Percentiles rank a stretch among this genome's conserved stretches.
Evolutionary conservation across 2,329 filamentous ascomycete species (phyloP).

Genomic region (Diaporthe aspalathi): DNA sequence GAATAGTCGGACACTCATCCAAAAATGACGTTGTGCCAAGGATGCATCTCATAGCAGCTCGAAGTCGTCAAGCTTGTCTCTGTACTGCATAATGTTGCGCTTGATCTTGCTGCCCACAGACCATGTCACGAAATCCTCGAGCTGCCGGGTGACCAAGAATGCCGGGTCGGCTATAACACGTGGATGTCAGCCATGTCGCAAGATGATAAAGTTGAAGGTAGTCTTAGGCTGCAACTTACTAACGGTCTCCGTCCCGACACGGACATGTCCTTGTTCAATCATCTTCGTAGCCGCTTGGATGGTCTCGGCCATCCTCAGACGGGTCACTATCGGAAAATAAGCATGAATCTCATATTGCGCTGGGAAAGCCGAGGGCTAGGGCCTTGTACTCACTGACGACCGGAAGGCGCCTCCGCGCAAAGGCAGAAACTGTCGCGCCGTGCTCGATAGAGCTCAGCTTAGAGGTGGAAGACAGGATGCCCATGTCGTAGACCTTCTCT

Average conservation of each 20-base stretch:
- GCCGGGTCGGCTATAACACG: constrained; percentile 73
- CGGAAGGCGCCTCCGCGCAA: constrained; percentile 84
- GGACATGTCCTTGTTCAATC: constrained; percentile 93
- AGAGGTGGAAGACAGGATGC: constrained; percentile 79
- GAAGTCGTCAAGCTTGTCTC: constrained; percentile 95
- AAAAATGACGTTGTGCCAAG: not conserved
- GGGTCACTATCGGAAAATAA: constrained; percentile 64
- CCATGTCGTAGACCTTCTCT: constrained; percentile 94
- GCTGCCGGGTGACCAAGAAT: constrained; percentile 86
- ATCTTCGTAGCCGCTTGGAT: constrained; percentile 86
- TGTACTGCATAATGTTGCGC: constrained; percentile 93
- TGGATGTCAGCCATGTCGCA: not conserved
- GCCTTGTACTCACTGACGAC: constrained; percentile 69
- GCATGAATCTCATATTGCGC: not conserved
- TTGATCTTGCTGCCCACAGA: constrained; percentile 97
- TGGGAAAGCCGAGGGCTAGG: no score
- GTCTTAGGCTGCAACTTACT: constrained; percentile 50
- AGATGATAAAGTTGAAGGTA: not conserved
- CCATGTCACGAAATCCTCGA: constrained; percentile 98
- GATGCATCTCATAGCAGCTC: constrained; percentile 76
- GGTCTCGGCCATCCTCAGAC: constrained; percentile 90
- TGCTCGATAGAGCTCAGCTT: constrained; percentile 89
- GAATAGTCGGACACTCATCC: not conserved
- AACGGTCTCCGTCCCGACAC: constrained; percentile 89
- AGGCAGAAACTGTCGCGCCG: constrained; percentile 87